A percentile compares a stretch with the other conserved stretches of the same genome.
Conservation (phyloP, 2,329 filamentous ascomycete species). For the Cryphonectria radicalis region DNA sequence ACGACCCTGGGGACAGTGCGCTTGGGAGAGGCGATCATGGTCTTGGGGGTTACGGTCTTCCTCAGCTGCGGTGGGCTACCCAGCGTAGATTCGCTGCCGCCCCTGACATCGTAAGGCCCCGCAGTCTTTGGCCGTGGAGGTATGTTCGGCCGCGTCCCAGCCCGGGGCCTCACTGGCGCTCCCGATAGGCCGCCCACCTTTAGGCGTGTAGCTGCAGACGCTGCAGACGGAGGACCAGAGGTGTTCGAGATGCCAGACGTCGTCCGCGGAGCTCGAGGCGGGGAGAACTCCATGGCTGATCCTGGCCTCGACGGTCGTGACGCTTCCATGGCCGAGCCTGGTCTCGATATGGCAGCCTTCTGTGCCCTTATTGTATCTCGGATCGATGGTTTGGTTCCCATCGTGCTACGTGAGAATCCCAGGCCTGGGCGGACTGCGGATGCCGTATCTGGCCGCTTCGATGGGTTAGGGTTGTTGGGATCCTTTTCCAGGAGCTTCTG, state of each 20-base stretch:
- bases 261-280: slow-evolving; percentile 48
- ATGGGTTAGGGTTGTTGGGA: slow-evolving; percentile 76
- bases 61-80: slow-evolving; percentile 37
- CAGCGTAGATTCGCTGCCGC: slow-evolving; percentile 10
- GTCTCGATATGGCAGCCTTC: slow-evolving; percentile 53
- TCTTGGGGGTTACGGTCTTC: slow-evolving; percentile 55
- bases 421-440: slow-evolving; percentile 57
- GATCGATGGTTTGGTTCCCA: slow-evolving; percentile 66
- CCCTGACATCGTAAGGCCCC: slow-evolving; percentile 66
- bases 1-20: slow-evolving; percentile 51
- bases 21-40: slow-evolving; percentile 58
- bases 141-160: slow-evolving; percentile 61
- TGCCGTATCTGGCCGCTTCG: slow-evolving; percentile 55
- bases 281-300: slow-evolving; percentile 67
- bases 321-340: slow-evolving; percentile 51
- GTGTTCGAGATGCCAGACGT: slow-evolving; percentile 42
- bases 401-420: slow-evolving; percentile 67
- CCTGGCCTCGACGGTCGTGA: slow-evolving; percentile 61
- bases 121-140: slow-evolving; percentile 65
- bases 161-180: slow-evolving; percentile 62
- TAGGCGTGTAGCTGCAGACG: slow-evolving; percentile 42
- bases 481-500: slow-evolving; percentile 83
- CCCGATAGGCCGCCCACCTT: slow-evolving; percentile 60
- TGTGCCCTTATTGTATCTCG: slow-evolving; percentile 85
- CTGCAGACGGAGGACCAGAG: slow-evolving; percentile 39